phyloP scores from a whole-genome alignment of 345 rosid species.

The Mercurialis annua region DNA sequence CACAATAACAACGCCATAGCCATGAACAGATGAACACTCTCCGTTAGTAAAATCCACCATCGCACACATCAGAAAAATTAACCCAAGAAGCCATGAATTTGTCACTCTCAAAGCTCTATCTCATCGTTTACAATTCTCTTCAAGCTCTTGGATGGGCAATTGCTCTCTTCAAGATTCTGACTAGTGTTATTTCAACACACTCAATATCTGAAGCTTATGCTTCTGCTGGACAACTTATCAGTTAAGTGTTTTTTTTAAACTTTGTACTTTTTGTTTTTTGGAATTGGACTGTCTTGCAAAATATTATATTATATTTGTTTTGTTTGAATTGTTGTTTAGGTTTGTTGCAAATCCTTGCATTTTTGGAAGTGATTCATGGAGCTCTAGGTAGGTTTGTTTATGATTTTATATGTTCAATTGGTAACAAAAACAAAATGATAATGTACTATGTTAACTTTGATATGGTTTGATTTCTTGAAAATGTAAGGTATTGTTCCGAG shows the following conservation, averaged over 20 bases:
- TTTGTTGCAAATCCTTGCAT: constrained; percentile 49
- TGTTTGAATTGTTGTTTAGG: constrained; percentile 31
- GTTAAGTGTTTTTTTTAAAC: constrained; percentile 34
- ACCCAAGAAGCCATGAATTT: constrained; percentile 17
- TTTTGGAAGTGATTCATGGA: constrained; percentile 83
- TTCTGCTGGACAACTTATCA: constrained; percentile 62
- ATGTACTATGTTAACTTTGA: constrained; percentile 4
- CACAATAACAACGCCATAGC: neutral
- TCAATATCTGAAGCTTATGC: constrained; percentile 52
- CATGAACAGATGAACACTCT: neutral
- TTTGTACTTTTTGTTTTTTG: neutral
- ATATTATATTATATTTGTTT: neutral
- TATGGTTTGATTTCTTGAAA: constrained; percentile 8
- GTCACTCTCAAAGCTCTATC: constrained; percentile 44
- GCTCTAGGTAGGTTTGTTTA: constrained; percentile 46
- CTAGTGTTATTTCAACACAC: constrained; percentile 29
- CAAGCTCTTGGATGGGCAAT: constrained; percentile 62
- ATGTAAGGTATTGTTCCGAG: constrained; percentile 75
- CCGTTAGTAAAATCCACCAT: too few relatives aligned
- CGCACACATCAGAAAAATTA: neutral
- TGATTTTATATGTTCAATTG: neutral
- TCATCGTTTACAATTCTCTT: constrained; percentile 65
- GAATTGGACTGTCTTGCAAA: neutral
- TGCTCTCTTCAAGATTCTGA: constrained; percentile 43
- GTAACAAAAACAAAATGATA: neutral